A percentile compares a stretch with the other conserved stretches of the same genome.
Evolutionary conservation across 1,284 basidiomycete genomes (phyloP).

Genomic region (Chondrostereum purpureum): DNA sequence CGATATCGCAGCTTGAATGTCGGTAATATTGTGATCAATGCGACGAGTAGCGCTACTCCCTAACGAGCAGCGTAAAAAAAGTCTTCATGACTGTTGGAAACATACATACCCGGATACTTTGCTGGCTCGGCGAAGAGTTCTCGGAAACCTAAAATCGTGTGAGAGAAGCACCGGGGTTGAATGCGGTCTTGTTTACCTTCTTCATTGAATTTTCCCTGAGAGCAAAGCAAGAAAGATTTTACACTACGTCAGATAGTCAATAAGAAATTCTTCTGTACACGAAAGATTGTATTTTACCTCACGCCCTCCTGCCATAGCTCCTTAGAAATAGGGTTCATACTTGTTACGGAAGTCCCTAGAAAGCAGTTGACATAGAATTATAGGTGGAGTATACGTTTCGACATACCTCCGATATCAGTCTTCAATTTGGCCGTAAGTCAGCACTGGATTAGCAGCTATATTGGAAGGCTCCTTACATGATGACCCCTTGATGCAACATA

Average conservation of each 20-base stretch:
- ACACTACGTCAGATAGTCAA: neutral
- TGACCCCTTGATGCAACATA: conserved; percentile 10
- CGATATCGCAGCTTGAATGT: conserved; percentile 7
- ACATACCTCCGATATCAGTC: conserved; percentile 6
- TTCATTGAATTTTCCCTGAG: conserved; percentile 10
- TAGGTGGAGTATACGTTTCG: neutral
- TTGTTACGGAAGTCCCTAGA: conserved; percentile 5
- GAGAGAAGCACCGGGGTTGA: neutral
- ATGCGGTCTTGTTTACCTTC: no score
- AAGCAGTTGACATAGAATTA: neutral
- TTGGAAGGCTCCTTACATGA: conserved; percentile 4
- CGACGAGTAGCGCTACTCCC: conserved; percentile 7
- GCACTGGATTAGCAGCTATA: neutral
- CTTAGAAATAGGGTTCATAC: conserved; percentile 9
- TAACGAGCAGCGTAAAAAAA: neutral
- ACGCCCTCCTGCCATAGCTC: conserved; percentile 11
- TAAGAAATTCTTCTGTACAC: neutral
- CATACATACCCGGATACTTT: conserved; percentile 6
- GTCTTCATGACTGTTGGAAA: neutral
- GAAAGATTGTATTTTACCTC: no score
- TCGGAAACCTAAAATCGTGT: neutral
- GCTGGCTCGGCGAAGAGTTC: conserved; percentile 9
- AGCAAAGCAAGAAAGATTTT: conserved; percentile 8
- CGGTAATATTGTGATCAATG: conserved; percentile 9
- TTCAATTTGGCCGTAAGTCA: neutral